phyloP scores from a whole-genome alignment of 2,329 filamentous ascomycete genomes.

The Aspergillus sclerotialis region DNA sequence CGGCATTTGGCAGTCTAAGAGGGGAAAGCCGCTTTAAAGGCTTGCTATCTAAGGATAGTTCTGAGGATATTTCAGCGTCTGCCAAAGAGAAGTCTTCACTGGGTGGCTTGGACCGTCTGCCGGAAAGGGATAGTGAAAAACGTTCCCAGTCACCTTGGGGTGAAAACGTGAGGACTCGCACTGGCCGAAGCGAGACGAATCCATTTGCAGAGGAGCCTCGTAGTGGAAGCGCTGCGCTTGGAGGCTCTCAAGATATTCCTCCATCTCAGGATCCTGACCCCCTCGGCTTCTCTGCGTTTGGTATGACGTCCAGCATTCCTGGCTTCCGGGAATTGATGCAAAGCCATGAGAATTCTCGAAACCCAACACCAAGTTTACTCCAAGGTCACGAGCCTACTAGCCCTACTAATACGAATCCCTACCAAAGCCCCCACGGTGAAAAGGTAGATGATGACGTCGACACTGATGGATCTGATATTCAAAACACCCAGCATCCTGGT shows the following conservation, averaged over 20 bases:
- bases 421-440: slow-evolving; percentile 79
- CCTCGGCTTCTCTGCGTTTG: slow-evolving; percentile 53
- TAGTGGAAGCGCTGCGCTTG: slow-evolving; percentile 60
- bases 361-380: slow-evolving; percentile 46
- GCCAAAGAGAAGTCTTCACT: slow-evolving; percentile 51
- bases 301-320: slow-evolving; percentile 52
- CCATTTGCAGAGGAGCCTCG: slow-evolving; percentile 45
- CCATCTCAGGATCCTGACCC: slow-evolving; percentile 45
- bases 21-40: slow-evolving; percentile 82
- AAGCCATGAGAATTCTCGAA: slow-evolving; percentile 51
- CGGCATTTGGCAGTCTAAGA: slow-evolving; percentile 57
- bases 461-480: slow-evolving; percentile 47
- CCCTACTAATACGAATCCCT: slow-evolving; percentile 93
- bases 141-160: slow-evolving; percentile 47
- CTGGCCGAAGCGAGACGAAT: slow-evolving; percentile 44
- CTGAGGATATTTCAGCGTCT: slow-evolving; percentile 53
- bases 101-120: slow-evolving; percentile 47
- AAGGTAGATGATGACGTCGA: slow-evolving; percentile 58
- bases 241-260: slow-evolving; percentile 66
- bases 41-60: slow-evolving; percentile 69
- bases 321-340: slow-evolving; percentile 52
- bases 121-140: slow-evolving; percentile 43
- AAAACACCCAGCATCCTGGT: slow-evolving; percentile 44
- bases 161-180: slow-evolving; percentile 39
- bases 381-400: slow-evolving; percentile 65